phyloP scores from a whole-genome alignment of 192 early-diverging fungal genomes.

The Umbelopsis isabellina region DNA sequence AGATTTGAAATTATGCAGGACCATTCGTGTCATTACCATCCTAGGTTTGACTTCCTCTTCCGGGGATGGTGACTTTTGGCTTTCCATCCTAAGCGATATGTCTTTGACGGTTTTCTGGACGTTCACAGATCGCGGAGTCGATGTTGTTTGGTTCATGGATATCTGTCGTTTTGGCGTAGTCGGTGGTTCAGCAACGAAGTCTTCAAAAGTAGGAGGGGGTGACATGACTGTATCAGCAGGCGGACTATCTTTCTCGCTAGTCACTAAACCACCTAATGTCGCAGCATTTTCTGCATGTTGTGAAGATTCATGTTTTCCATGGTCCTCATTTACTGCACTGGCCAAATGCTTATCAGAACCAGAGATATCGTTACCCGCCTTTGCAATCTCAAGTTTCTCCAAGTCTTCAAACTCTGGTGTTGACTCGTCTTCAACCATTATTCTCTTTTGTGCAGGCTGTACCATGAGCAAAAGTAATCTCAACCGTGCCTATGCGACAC shows the following conservation, averaged over 20 bases:
- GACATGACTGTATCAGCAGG: not conserved
- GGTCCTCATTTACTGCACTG: not conserved
- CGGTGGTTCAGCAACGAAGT: not conserved
- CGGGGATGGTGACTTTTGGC: not conserved
- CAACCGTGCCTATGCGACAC: too few relatives aligned
- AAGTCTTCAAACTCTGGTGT: not conserved
- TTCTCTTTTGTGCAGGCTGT: slow-evolving; percentile 10
- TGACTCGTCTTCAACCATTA: not conserved
- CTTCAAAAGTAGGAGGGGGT: not conserved
- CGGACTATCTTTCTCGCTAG: too few relatives aligned
- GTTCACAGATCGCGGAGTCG: not conserved
- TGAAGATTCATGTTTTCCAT: not conserved
- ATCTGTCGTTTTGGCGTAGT: not conserved
- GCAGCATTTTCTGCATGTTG: not conserved
- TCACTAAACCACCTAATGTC: too few relatives aligned
- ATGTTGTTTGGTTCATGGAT: not conserved
- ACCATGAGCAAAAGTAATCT: not conserved
- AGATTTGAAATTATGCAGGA: slow-evolving; percentile 95
- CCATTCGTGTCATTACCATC: slow-evolving; percentile 68
- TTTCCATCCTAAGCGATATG: not conserved
- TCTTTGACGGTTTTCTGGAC: not conserved
- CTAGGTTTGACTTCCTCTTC: slow-evolving; percentile 39
- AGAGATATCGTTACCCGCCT: not conserved
- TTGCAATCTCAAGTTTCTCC: not conserved
- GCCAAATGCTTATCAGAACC: not conserved